phyloP scores from a whole-genome alignment of 1,284 basidiomycete species.

The Xerocomus amazonicus region DNA sequence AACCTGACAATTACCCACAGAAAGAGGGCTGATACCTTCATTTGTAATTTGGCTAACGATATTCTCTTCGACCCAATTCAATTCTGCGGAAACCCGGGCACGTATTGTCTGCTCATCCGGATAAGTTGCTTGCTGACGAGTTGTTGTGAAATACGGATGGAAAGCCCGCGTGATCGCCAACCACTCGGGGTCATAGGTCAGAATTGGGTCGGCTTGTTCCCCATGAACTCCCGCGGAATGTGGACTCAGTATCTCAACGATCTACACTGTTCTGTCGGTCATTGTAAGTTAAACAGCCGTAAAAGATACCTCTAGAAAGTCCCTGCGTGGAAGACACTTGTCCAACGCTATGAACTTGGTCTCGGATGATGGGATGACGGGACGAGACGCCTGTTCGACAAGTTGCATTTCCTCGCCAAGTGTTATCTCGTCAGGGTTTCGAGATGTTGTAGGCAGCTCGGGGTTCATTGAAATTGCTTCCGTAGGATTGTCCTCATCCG shows the following conservation, averaged over 20 bases:
- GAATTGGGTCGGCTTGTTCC: constrained; percentile 31
- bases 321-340: constrained; percentile 81
- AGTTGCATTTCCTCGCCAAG: constrained; percentile 59
- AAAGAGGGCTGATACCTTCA: constrained; percentile 21
- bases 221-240: constrained; percentile 6
- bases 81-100: constrained; percentile 57
- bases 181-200: constrained; percentile 87
- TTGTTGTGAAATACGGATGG: constrained; percentile 70
- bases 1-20: constrained; percentile 55
- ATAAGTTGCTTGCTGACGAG: constrained; percentile 48
- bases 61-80: constrained; percentile 64
- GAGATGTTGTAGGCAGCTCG: background rate
- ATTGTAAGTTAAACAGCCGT: background rate
- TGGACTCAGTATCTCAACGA: constrained; percentile 57
- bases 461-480: constrained; percentile 1
- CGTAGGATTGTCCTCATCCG: constrained; percentile 16
- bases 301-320: constrained; percentile 79
- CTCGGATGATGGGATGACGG: constrained; percentile 28
- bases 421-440: constrained; percentile 70
- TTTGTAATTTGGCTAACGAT: constrained; percentile 37
- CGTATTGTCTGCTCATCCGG: constrained; percentile 58
- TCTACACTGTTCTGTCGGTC: constrained; percentile 39
- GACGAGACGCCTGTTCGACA: constrained; percentile 36
- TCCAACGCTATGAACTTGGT: constrained; percentile 92
- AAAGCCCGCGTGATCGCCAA: constrained; percentile 89